phyloP scores from a whole-genome alignment of 306 rosid genomes.

The Vicia villosa region DNA sequence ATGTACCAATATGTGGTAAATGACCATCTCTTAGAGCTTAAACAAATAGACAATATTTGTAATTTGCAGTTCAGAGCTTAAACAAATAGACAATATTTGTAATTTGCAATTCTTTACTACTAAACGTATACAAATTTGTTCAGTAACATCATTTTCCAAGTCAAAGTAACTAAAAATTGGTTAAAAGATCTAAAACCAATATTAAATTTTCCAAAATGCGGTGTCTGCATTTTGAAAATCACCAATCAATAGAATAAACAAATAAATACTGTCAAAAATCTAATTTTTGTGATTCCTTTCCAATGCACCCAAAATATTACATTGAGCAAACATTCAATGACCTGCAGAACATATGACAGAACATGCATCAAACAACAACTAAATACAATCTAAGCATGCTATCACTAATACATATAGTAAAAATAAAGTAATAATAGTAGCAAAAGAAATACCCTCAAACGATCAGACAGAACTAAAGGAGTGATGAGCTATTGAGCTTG shows the following conservation, averaged over 20 bases:
- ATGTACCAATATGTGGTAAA: too few relatives aligned
- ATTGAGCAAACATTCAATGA: background rate
- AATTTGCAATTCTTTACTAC: too few relatives aligned
- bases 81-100: too few relatives aligned
- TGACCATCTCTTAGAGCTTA: background rate
- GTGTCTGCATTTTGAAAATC: background rate
- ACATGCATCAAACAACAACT: background rate
- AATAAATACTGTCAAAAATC: background rate
- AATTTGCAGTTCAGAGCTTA: too few relatives aligned
- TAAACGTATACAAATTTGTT: background rate
- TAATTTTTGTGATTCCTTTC: background rate
- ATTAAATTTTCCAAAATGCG: background rate
- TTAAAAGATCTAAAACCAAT: too few relatives aligned
- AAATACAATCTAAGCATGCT: background rate
- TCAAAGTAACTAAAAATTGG: too few relatives aligned
- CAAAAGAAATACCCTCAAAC: conserved; percentile 53
- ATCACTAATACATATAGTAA: too few relatives aligned
- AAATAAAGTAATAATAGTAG: background rate
- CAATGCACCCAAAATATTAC: background rate
- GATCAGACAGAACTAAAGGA: conserved; percentile 64
- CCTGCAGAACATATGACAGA: background rate
- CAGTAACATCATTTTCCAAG: too few relatives aligned
- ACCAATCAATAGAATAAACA: background rate
- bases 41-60: background rate
- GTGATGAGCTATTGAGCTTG: conserved; percentile 76